Evolutionary conservation across 2,329 filamentous ascomycete species (phyloP).

Genomic region (Blastomyces percursus): DNA sequence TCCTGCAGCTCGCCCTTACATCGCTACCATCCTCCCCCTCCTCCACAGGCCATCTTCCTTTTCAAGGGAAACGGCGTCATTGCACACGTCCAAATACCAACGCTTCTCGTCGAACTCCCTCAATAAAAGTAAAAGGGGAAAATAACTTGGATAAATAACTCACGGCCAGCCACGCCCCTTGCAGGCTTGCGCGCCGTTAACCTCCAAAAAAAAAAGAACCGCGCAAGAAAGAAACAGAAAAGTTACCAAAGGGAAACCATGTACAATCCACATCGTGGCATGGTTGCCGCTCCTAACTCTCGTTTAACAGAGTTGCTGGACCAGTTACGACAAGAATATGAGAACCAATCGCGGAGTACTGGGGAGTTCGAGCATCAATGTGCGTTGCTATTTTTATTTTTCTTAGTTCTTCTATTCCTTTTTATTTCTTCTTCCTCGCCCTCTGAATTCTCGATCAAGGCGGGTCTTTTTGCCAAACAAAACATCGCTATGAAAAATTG

Average conservation of each 20-base stretch:
- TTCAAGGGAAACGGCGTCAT: neutral
- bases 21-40: neutral
- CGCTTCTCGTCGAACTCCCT: neutral
- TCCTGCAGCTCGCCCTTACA: neutral
- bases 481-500: neutral
- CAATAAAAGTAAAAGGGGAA: neutral
- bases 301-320: conserved; percentile 88
- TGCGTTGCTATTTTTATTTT: conserved; percentile 43
- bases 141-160: neutral
- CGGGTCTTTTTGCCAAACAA: neutral
- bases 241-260: conserved; percentile 38
- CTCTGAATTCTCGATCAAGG: neutral
- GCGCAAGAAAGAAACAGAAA: neutral
- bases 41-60: neutral
- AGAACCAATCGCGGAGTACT: conserved; percentile 66
- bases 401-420: conserved; percentile 1
- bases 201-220: neutral
- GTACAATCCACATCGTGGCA: conserved; percentile 79
- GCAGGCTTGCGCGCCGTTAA: neutral
- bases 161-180: neutral
- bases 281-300: conserved; percentile 58
- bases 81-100: neutral
- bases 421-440: neutral
- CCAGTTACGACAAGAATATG: conserved; percentile 81
- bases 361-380: conserved; percentile 89